phyloP scores from a whole-genome alignment of 176 grass and related monocot genomes.

The Poa pratensis region DNA sequence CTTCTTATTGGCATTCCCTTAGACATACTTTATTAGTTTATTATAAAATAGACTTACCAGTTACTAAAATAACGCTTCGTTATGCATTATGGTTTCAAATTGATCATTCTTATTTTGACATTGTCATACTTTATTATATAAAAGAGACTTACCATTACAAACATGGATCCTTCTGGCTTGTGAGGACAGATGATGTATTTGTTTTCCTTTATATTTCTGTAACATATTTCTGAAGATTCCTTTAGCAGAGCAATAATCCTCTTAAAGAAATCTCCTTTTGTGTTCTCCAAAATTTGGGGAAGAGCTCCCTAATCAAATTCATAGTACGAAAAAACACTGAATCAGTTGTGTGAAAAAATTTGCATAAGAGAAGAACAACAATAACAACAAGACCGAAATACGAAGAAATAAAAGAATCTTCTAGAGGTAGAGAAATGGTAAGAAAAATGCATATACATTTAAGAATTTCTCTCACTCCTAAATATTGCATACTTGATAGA shows the following conservation, averaged over 20 bases:
- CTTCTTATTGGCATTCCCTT: background rate
- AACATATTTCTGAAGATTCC: slow-evolving; percentile 72
- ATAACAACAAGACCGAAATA: background rate
- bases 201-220: slow-evolving; percentile 63
- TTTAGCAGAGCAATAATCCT: slow-evolving; percentile 56
- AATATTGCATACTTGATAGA: background rate
- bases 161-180: slow-evolving; percentile 88
- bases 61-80: background rate
- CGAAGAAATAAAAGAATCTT: background rate
- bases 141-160: slow-evolving; percentile 74
- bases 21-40: background rate
- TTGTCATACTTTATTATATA: background rate
- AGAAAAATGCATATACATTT: background rate
- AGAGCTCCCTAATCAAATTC: slow-evolving; percentile 63
- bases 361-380: background rate
- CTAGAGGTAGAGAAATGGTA: background rate
- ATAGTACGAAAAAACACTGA: background rate
- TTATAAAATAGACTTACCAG: background rate
- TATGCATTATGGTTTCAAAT: background rate
- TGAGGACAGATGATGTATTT: slow-evolving; percentile 75
- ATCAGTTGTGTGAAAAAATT: background rate
- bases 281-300: slow-evolving; percentile 72
- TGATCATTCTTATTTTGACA: background rate
- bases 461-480: background rate
- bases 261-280: slow-evolving; percentile 73